Evolutionary conservation across 805 yeast genomes (phyloP), one percentile per base, ranked within the genome.

Genomic region (Isabelozyma gotoi): DNA sequence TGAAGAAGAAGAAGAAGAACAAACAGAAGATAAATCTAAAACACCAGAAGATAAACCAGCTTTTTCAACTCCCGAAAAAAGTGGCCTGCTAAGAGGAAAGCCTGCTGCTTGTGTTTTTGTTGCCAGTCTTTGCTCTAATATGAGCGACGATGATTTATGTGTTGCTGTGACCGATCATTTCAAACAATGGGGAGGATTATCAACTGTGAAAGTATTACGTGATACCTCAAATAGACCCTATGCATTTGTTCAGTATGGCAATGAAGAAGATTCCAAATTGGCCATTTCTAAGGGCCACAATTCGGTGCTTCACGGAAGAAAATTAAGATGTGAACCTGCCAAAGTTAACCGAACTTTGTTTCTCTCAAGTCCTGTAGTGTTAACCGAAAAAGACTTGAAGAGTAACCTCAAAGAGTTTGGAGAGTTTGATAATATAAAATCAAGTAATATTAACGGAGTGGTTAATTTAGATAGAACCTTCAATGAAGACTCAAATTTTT

Each of bases 101-200:
- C 96, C 96, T 12, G 84, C 96, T 0, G 81, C 95, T 1, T 88
- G 96, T 63, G 86, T 88, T 2, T 88, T 89, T 68, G 96, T 88
- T 43, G 96, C 96, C 19, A 82, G 92, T 61, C 77, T 89, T 41
- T 77, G 88, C 6, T 76, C 91, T 0, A 64, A 71, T 34, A 65
- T 76, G 39, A 60, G 83, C 3, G 96, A 90, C 62, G 91, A 85
- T 58, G 82, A 83, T 38, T 72, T 90, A 43, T 78, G 85, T 56
- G 60, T 74, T 24, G 80, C 92, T 0, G 94, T 89, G 4, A 76
- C 82, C 2, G 67, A 75, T 27, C 89, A 81, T 57, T 88, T 90
- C 52, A 64, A 70, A 45, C 71, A 78, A 45, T 90, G 84, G 82
- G 96, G 96, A 6, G 69, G 74, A 34, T 68, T 88, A 33, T 74